phyloP scores from a whole-genome alignment of 768 basidiomycete genomes.

The Nevesoporus exiguus region DNA sequence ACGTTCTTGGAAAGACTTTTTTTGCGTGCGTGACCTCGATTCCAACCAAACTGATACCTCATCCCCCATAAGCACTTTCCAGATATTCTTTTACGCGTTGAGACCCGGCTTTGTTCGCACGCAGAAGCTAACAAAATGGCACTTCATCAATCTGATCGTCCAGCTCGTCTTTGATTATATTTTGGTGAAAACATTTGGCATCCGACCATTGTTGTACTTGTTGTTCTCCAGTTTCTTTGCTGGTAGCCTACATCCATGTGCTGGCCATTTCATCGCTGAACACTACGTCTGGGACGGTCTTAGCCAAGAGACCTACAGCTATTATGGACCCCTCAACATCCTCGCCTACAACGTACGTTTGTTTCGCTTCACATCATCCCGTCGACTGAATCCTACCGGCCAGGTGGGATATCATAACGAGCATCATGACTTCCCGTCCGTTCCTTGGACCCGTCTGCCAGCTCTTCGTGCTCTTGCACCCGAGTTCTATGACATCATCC shows the following conservation, averaged over 20 bases:
- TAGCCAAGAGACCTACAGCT: constrained; percentile 94
- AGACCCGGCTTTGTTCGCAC: constrained; percentile 89
- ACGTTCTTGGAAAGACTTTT: constrained; percentile 96
- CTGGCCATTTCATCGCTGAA: constrained; percentile 97
- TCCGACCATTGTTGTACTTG: constrained; percentile 69
- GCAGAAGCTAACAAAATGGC: constrained; percentile 81
- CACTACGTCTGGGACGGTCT: constrained; percentile 94
- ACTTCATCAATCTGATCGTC: constrained; percentile 67
- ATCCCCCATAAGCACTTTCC: constrained; percentile 72
- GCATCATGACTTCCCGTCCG: constrained; percentile 97
- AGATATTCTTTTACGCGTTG: constrained; percentile 96
- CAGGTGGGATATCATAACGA: constrained; percentile 99
- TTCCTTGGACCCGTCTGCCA: constrained; percentile 93
- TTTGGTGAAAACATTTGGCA: constrained; percentile 49
- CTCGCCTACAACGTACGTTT: constrained; percentile 89
- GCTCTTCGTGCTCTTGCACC: constrained; percentile 78
- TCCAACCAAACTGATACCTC: neutral
- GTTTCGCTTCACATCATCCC: neutral
- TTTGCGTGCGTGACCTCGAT: constrained; percentile 66
- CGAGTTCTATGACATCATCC: constrained; percentile 88
- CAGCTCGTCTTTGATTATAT: constrained; percentile 73
- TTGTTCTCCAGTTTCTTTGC: constrained; percentile 92
- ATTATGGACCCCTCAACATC: constrained; percentile 88
- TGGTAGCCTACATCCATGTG: constrained; percentile 92
- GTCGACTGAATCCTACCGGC: neutral